These are phyloP conservation scores for Lasiodiplodia theobromae DNA, from an alignment of 2,329 filamentous ascomycete genomes.

Conservation along the genomic window DNA sequence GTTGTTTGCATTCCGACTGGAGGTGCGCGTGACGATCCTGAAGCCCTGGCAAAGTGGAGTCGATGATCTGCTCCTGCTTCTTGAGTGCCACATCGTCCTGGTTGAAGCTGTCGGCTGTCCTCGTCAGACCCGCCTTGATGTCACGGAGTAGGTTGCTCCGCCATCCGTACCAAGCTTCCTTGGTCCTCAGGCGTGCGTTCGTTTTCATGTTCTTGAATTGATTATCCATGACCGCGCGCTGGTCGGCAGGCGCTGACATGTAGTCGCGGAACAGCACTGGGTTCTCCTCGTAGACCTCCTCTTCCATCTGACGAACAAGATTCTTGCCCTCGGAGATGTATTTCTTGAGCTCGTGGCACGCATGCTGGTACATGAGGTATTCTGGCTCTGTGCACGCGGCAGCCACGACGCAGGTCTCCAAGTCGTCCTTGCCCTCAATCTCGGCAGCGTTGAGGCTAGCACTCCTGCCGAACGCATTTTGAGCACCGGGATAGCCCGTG, in stretches of 20 bases:
- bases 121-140: conserved; percentile 79
- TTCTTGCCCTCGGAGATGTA: conserved; percentile 93
- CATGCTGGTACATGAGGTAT: conserved; percentile 93
- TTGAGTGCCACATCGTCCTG: conserved; percentile 72
- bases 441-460: conserved; percentile 37
- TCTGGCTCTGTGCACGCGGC: conserved; percentile 91
- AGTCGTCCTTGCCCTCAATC: conserved; percentile 57
- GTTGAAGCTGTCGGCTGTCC: conserved; percentile 78
- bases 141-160: conserved; percentile 86
- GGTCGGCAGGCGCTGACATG: conserved; percentile 80
- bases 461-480: conserved; percentile 33
- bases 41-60: conserved; percentile 71
- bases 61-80: conserved; percentile 73
- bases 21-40: conserved; percentile 67
- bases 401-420: conserved; percentile 84
- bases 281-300: conserved; percentile 86
- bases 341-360: conserved; percentile 92
- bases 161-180: conserved; percentile 99
- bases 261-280: conserved; percentile 93
- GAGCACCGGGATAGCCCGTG: conserved; percentile 66
- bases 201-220: conserved; percentile 98
- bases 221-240: conserved; percentile 88
- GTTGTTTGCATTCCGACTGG: conserved; percentile 67
- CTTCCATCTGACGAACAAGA: conserved; percentile 90
- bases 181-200: conserved; percentile 86